Base-by-base conservation (phyloP, 306 rosid species). In the Gastrolobium villosum region DNA sequence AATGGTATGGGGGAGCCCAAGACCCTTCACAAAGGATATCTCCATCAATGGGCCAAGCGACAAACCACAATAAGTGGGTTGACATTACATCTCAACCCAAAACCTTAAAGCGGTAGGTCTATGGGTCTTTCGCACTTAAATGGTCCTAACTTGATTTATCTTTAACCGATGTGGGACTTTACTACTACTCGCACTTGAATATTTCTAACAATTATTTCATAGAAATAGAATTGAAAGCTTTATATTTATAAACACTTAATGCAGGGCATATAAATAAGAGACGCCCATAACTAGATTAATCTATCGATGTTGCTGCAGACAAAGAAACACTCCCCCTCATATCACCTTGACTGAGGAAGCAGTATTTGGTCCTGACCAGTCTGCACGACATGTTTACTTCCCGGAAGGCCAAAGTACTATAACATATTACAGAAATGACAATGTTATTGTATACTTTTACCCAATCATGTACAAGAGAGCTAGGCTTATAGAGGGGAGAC, bases 281-380 rank as follows among this genome's bases (percentile, higher is more conserved):
- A 48, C 28, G 4, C 4, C 13, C 46, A 44, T 45, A 26, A 15
- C 13, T 60, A 59, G 20, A 65, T 28, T 65, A 56, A 74, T 26
- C 10, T 7, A 60, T 11, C 31, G 4, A 1, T 65, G 49, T 48
- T 9, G 45, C 44, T 5, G 32, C 20, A 50, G 44, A 50, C 9
- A n/a, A 43, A 56, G 46, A 75, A 5, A 14, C 30, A 35, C 20
- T 49, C 35, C 61, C 41, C 15, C 44, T 35, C 34, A 39, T 13
- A 14, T 67, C 57, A 36, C 68, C 64, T 56, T 60, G 49, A 55
- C 26, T 74, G 72, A 52, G 40, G 40, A 66, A 59, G 71, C 13
- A 68, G n/a, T 50, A 14, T 50, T 63, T 45, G 10, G 66, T 49
- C 50, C 14, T 3, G 6, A 70, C n/a, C 2, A 8, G 40, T 54